phyloP scores from a whole-genome alignment of 257 asterid genomes.

The Solanum bulbocastanum region DNA sequence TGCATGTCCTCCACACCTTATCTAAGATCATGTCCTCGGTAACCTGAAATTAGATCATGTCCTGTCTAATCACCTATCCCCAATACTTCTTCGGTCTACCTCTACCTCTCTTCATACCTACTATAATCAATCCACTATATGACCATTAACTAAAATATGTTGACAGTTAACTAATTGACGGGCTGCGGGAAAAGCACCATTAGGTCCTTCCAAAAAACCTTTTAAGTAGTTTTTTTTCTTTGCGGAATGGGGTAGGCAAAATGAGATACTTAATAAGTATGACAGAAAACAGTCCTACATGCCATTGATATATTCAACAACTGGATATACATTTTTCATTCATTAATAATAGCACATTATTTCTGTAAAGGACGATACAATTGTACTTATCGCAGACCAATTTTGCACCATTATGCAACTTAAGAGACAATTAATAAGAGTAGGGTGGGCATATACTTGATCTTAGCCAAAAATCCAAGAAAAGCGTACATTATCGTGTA shows the following conservation, averaged over 20 bases:
- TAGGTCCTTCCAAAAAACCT: neutral
- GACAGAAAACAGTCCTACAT: neutral
- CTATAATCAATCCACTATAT: no score
- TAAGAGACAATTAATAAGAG: neutral
- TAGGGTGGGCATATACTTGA: neutral
- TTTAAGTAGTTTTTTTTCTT: neutral
- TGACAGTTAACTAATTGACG: no score
- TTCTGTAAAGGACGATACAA: neutral
- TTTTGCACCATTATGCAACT: neutral
- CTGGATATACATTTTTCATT: neutral
- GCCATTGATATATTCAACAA: neutral
- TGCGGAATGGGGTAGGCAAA: no score
- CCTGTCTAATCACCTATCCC: no score
- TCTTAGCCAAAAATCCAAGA: neutral
- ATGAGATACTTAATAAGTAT: neutral
- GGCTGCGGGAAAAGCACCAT: neutral
- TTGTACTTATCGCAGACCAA: neutral
- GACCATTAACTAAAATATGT: no score
- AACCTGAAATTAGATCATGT: no score
- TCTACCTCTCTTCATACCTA: no score
- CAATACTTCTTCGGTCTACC: no score
- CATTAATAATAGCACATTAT: neutral
- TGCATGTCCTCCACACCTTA: no score
- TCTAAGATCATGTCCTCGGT: no score
- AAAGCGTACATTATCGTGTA: neutral